Evolutionary conservation across 192 early-diverging fungal genomes (phyloP), one percentile per base, ranked within the genome.

Genomic region (Funneliformis geosporum): DNA sequence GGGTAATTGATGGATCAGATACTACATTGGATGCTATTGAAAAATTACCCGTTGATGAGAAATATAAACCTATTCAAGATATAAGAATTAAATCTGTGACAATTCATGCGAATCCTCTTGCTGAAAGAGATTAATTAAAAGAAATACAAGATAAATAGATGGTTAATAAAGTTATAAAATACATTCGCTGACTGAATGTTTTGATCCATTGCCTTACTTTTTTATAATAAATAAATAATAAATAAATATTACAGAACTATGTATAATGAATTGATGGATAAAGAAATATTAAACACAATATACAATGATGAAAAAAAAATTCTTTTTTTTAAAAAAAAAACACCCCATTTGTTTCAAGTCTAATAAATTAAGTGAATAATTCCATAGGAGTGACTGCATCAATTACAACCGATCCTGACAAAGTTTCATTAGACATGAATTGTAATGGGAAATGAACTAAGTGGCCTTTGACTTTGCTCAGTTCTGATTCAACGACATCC

Each of bases 101-200:
- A 0, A 94, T 99, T 38, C 96, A 98, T 84, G 96, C 97, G 6
- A 99, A 99, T 83, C 97, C 97, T 12, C 84, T 97, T 23, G 96
- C 97, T 10, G 94, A 97, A 12, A 60, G 64, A 21, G 82, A 85
- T 39, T 79, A 79, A 23, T 78, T 66, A 74, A 10, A 55, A n/a
- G 7, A 44, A 50, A n/a, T 12, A 70, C 33, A 8, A 61, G 42
- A 2, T 43, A 43, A 43, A n/a, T n/a, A n/a, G n/a, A n/a, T n/a
- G n/a, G n/a, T n/a, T n/a, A n/a, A n/a, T n/a, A n/a, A n/a, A n/a
- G n/a, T n/a, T n/a, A n/a, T n/a, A n/a, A n/a, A n/a, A n/a, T n/a
- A n/a, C n/a, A n/a, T n/a, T n/a, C n/a, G n/a, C n/a, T n/a, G n/a
- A n/a, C n/a, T n/a, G n/a, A n/a, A n/a, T n/a, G n/a, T n/a, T n/a